Percentiles rank a stretch among this genome's conserved stretches.
Evolutionary conservation across 257 asterid genomes (phyloP).

Genomic region (Nicotiana attenuata): DNA sequence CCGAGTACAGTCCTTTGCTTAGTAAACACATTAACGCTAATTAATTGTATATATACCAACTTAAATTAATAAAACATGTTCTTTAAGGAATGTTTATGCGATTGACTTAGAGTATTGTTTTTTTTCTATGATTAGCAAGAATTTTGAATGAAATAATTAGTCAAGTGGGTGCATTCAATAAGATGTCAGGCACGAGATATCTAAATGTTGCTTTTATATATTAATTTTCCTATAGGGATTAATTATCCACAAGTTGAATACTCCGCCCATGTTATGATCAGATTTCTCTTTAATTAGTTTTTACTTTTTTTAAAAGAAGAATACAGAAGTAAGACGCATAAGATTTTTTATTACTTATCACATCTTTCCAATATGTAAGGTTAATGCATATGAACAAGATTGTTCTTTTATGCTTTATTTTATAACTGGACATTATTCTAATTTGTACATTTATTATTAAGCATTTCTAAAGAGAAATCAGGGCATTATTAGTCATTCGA

Average conservation of each 20-base stretch:
- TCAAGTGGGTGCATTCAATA: not conserved
- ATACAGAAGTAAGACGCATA: too few species aligned
- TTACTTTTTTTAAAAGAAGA: not conserved
- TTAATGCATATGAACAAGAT: not conserved
- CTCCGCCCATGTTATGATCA: not conserved
- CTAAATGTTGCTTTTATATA: not conserved
- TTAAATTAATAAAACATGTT: not conserved
- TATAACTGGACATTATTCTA: not conserved
- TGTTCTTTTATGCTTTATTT: not conserved
- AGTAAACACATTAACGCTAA: not conserved
- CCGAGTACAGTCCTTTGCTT: not conserved
- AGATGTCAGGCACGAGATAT: not conserved
- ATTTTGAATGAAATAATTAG: not conserved
- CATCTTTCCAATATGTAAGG: not conserved
- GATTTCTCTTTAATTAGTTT: not conserved
- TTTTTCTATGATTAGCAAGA: not conserved
- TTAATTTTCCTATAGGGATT: not conserved
- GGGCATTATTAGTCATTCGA: not conserved
- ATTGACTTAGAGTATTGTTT: not conserved
- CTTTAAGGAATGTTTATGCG: not conserved
- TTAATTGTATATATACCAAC: not conserved
- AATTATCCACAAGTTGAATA: not conserved
- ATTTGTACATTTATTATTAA: not conserved
- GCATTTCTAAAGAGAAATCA: not conserved
- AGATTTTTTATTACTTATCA: not conserved